Percentiles rank a stretch among this genome's conserved stretches.
Evolutionary conservation across 768 basidiomycete genomes (phyloP).

Genomic region (Leccinum boreale): DNA sequence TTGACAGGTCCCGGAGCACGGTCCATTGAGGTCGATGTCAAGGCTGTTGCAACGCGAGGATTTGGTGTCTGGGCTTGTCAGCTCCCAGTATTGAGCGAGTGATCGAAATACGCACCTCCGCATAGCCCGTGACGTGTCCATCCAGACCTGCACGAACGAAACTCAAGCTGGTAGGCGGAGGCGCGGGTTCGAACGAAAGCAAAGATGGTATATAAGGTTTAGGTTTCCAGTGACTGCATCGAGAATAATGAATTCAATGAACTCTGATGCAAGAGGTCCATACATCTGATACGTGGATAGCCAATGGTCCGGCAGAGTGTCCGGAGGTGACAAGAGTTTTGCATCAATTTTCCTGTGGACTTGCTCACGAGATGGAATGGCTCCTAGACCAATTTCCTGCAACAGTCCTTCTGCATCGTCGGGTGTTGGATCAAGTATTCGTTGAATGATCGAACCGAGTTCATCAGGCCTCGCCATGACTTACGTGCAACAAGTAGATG

Average conservation of each 20-base stretch:
- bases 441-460: constrained; percentile 35
- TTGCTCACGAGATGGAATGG: constrained; percentile 53
- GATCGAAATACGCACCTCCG: constrained; percentile 53
- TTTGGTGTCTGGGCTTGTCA: constrained; percentile 47
- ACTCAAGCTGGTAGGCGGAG: constrained; percentile 68
- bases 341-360: constrained; percentile 72
- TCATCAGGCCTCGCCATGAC: constrained; percentile 16
- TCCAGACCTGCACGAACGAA: constrained; percentile 78
- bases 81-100: not conserved
- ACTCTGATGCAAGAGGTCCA: constrained; percentile 23
- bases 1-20: constrained; percentile 77
- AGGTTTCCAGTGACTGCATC: constrained; percentile 68
- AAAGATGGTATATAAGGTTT: constrained; percentile 59
- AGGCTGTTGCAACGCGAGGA: constrained; percentile 57
- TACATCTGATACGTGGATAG: constrained; percentile 84
- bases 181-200: constrained; percentile 62
- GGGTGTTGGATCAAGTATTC: constrained; percentile 44
- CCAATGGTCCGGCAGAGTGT: constrained; percentile 65
- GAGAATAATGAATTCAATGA: constrained; percentile 9
- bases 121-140: constrained; percentile 77
- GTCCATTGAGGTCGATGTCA: constrained; percentile 82
- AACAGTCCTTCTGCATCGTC: constrained; percentile 45
- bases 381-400: constrained; percentile 53
- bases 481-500: constrained; percentile 1
- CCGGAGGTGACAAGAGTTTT: constrained; percentile 67